Base-by-base conservation (phyloP, 208 protist genomes). In the Trypanosoma grayi region DNA sequence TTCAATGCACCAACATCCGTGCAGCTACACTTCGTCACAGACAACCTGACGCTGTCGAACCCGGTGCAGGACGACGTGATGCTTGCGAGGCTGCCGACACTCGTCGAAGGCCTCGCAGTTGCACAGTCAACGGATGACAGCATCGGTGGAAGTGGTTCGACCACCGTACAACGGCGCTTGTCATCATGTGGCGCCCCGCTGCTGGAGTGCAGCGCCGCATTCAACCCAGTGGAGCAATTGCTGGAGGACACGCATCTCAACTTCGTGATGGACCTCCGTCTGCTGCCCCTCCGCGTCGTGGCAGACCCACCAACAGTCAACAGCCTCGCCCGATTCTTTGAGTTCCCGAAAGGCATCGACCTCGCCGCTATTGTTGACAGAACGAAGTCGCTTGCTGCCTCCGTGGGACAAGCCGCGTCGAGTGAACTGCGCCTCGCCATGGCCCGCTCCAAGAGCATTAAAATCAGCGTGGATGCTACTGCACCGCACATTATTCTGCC, bases 401-500 rank as follows among this genome's bases (percentile, higher is more conserved):
- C 77, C 2, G 70, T 88, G 8, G 70, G 79, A n/a, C 77, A 73
- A 16, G 77, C 72, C 0, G 84, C 88, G 18, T 78, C 83, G 39
- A 71, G 79, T 48, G 81, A 92, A 62, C 57, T 91, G 47, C 73
- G 79, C 4, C 34, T 53, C 11, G 74, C 85, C 11, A 87, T 92
- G 78, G 44, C 70, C 0, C 76, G 70, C 43, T 66, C 68, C 18
- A 87, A 89, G 64, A 79, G 83, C 33, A 59, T 90, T 25, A 85
- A 77, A 47, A 58, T 92, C 36, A 78, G 76, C 13, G 69, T 92
- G n/a, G 85, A 94, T 69, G 79, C 70, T 36, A 74, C 75, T 2
- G 88, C 85, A 4, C 88, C 88, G 41, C 67, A 90, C 31, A 64
- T 94, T 36, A 70, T 94, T 33, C 53, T 92, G 13, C 88, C 88